These are phyloP conservation scores for Arthrinium phaeospermum DNA, from an alignment of 2,329 filamentous ascomycete species.

Conservation along the genomic window DNA sequence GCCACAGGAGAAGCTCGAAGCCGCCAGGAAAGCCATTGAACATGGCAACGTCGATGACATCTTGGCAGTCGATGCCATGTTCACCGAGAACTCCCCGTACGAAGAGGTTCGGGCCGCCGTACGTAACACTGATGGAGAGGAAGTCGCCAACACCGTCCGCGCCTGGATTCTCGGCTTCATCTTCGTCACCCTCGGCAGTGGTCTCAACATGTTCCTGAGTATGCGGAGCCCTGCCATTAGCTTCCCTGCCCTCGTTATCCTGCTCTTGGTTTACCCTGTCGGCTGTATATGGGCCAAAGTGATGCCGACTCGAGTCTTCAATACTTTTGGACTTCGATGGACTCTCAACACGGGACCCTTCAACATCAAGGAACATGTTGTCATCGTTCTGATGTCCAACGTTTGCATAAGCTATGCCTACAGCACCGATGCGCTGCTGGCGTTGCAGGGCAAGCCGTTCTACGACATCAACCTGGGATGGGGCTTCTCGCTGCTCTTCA, in stretches of 20 bases:
- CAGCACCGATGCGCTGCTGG: conserved; percentile 46
- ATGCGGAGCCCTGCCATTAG: conserved; percentile 43
- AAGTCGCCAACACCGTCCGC: conserved; percentile 48
- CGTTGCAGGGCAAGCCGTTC: conserved; percentile 47
- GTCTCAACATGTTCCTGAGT: conserved; percentile 44
- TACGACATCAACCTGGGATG: conserved; percentile 51
- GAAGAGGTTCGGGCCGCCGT: conserved; percentile 50
- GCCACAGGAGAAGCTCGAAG: conserved; percentile 40
- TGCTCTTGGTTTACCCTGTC: conserved; percentile 49
- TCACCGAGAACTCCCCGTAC: conserved; percentile 46
- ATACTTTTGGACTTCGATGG: conserved; percentile 48
- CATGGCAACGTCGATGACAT: conserved; percentile 40
- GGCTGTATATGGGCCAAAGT: conserved; percentile 50
- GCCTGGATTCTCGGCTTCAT: conserved; percentile 52
- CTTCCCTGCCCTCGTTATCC: conserved; percentile 45
- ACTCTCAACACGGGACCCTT: conserved; percentile 52
- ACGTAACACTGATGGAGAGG: conserved; percentile 49
- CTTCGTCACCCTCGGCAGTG: conserved; percentile 49
- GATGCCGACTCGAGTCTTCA: conserved; percentile 48
- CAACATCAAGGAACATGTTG: conserved; percentile 52
- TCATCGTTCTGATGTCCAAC: conserved; percentile 52
- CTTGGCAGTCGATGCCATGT: conserved; percentile 37
- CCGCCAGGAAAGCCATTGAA: conserved; percentile 37
- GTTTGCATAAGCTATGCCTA: conserved; percentile 43
- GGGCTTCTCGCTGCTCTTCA: conserved; percentile 55